Conservation (phyloP, 2,329 filamentous ascomycete genomes). For the Botryosphaeria dothidea region DNA sequence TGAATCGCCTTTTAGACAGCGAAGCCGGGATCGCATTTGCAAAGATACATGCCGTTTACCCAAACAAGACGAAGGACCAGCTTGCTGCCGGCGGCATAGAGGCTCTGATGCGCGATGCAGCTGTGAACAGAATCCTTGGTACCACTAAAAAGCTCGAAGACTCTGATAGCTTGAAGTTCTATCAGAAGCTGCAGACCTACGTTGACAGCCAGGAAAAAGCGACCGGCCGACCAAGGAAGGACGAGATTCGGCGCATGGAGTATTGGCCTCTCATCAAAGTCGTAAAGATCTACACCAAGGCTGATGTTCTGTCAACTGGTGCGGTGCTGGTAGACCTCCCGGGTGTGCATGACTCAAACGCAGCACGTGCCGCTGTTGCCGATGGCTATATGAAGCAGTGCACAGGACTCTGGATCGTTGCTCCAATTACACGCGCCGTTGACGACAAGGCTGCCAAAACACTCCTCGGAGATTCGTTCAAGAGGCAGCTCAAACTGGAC, state of each 20-base stretch:
- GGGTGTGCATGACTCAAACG: constrained; percentile 61
- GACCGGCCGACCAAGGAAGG: constrained; percentile 33
- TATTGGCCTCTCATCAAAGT: constrained; percentile 58
- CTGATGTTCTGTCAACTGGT: constrained; percentile 53
- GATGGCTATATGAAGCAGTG: constrained; percentile 62
- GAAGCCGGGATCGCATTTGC: constrained; percentile 50
- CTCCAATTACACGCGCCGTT: constrained; percentile 61
- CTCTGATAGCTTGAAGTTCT: constrained; percentile 43
- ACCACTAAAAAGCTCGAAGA: constrained; percentile 44
- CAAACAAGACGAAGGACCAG: constrained; percentile 42
- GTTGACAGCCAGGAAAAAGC: constrained; percentile 59
- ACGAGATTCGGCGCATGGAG: constrained; percentile 33
- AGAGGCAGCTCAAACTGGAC: constrained; percentile 61
- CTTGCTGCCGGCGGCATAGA: constrained; percentile 41
- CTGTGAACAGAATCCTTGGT: constrained; percentile 49
- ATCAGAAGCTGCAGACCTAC: constrained; percentile 49
- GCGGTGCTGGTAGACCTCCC: constrained; percentile 61
- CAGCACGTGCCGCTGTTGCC: constrained; percentile 59
- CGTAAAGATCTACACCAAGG: constrained; percentile 54
- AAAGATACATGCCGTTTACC: constrained; percentile 54
- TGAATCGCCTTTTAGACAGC: no score
- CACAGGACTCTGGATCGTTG: constrained; percentile 62
- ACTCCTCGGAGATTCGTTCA: constrained; percentile 59
- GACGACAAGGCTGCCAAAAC: constrained; percentile 61
- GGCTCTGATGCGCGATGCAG: constrained; percentile 35